These are phyloP conservation scores for Rhodotorula paludigena DNA, from an alignment of 768 basidiomycete species.

Conservation along the genomic window DNA sequence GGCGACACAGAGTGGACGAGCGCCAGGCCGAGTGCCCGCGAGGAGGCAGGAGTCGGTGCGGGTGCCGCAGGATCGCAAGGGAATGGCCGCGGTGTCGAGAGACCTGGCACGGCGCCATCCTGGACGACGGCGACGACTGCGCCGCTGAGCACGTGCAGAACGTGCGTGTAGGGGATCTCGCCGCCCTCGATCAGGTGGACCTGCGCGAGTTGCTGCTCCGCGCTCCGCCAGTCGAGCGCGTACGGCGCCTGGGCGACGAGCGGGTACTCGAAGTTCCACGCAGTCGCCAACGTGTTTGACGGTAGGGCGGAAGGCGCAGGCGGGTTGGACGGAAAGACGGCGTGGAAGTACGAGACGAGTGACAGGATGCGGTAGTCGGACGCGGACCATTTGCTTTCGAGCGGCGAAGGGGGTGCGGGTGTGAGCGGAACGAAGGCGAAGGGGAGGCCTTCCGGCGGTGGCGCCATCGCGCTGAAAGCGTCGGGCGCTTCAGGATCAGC, in stretches of 20 bases:
- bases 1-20: slow-evolving; percentile 58
- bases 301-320: too few species aligned
- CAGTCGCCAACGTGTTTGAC: too few species aligned
- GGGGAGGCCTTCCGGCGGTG: neutral
- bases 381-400: slow-evolving; percentile 34
- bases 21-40: slow-evolving; percentile 69
- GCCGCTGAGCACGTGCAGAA: slow-evolving; percentile 69
- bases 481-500: slow-evolving; percentile 6
- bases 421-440: slow-evolving; percentile 9
- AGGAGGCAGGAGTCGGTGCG: slow-evolving; percentile 58
- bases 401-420: slow-evolving; percentile 22
- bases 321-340: neutral
- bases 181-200: slow-evolving; percentile 61
- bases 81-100: neutral
- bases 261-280: slow-evolving; percentile 66
- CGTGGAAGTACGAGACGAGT: slow-evolving; percentile 36
- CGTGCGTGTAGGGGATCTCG: slow-evolving; percentile 68
- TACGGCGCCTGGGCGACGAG: slow-evolving; percentile 68
- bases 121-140: slow-evolving; percentile 70
- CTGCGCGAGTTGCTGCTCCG: slow-evolving; percentile 51
- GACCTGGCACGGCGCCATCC: neutral
- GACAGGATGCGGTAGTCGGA: slow-evolving; percentile 33
- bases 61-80: slow-evolving; percentile 39
- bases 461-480: neutral
- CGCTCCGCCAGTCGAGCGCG: slow-evolving; percentile 57